Evolutionary conservation across 257 asterid species (phyloP), one percentile per base, ranked within the genome.

Genomic region (Perilla frutescens): DNA sequence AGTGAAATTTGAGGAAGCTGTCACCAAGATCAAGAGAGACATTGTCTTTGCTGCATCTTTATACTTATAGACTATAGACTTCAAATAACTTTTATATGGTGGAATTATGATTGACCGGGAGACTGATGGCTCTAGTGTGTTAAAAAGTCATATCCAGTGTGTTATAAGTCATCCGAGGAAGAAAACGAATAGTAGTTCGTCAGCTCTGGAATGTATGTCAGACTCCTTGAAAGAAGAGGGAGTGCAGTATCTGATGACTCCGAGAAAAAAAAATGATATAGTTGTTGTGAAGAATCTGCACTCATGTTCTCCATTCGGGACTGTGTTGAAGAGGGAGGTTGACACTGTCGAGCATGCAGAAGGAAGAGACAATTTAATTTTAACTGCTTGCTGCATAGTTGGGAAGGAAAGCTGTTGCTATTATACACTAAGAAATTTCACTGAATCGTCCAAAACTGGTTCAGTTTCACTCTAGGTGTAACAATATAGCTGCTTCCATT

Each of bases 41-140:
- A 94, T 94, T 10, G 99, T 94, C 75, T 94, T 91, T 85, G 99
- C 99, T 10, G 99, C 99, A 62, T 94, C 99, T 39, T 87, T 94
- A 48, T 94, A 94, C 81, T 58, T 94, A 69, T 94, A 90, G 83
- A 41, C 57, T 59, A 13, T 39, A 15, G 8, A 15, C 5, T 15
- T 15, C 4, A 13, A 31, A 3, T 41, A 32, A 41, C 39, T 51
- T 50, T n/a, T 47, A 10, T 63, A 36, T 48, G 36, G 44, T 12
- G 7, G 20, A 13, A 37, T 45, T 41, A 6, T 57, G 40, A 62
- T 66, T 71, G 12, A 41, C 68, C 58, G 73, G 59, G 58, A 56
- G 48, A 40, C 36, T 45, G 15, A 10, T 8, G 20, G 39, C 31
- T 51, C 11, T 15, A n/a, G 63, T 5, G 62, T 55, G 43, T 56